phyloP scores from a whole-genome alignment of 2,329 filamentous ascomycete genomes.

The Phoma sp. region DNA sequence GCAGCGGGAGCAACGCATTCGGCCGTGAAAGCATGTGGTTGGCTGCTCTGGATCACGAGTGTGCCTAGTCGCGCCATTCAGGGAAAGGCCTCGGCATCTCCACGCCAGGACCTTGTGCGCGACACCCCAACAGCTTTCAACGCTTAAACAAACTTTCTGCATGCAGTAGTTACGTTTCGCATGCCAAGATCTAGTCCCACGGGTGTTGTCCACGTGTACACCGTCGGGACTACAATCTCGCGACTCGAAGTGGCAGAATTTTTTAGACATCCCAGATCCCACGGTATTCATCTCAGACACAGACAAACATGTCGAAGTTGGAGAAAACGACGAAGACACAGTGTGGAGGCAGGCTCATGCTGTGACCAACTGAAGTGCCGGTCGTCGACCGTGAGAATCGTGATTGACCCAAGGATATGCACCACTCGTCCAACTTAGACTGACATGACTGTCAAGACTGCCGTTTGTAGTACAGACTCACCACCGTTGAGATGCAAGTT shows the following conservation, averaged over 20 bases:
- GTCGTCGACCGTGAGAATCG: no score
- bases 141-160: background rate
- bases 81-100: constrained; percentile 10
- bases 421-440: background rate
- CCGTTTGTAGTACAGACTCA: constrained; percentile 6
- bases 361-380: no score
- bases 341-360: no score
- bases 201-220: background rate
- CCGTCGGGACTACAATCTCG: background rate
- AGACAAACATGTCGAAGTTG: background rate
- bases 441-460: background rate
- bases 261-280: background rate
- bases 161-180: background rate
- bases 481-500: background rate
- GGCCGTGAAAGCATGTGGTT: constrained; percentile 11
- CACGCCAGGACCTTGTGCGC: background rate
- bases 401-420: background rate
- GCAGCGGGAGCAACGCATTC: constrained; percentile 18
- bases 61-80: background rate
- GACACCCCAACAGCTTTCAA: background rate
- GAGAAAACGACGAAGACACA: no score
- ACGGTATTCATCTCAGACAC: background rate
- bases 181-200: constrained; percentile 1
- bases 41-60: constrained; percentile 7
- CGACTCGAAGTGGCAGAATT: background rate